Conservation (phyloP, 306 rosid genomes). For the Prinsepia uniflora region DNA sequence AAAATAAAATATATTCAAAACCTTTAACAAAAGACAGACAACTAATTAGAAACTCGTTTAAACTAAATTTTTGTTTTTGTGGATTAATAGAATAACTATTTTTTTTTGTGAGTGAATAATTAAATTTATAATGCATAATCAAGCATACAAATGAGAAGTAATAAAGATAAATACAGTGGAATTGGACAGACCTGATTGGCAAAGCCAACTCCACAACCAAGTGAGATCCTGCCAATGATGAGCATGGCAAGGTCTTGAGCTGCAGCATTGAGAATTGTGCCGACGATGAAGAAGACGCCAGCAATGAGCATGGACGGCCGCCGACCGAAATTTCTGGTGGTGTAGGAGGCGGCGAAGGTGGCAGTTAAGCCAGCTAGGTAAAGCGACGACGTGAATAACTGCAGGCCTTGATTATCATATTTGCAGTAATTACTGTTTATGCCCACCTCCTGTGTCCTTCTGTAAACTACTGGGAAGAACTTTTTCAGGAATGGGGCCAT, state of each 20-base stretch:
- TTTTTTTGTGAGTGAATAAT: too few relatives aligned
- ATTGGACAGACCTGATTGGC: conserved; percentile 66
- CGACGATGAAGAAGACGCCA: conserved; percentile 53
- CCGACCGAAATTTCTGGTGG: conserved; percentile 52
- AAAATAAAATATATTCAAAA: too few relatives aligned
- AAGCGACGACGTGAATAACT: conserved; percentile 76
- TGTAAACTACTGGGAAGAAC: conserved; percentile 62
- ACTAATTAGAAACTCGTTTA: too few relatives aligned
- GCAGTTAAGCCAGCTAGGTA: conserved; percentile 69
- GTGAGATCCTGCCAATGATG: conserved; percentile 53
- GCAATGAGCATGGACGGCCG: conserved; percentile 63
- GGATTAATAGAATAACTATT: too few relatives aligned
- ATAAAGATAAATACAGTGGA: not conserved
- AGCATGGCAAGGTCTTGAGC: conserved; percentile 43
- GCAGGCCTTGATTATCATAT: conserved; percentile 63
- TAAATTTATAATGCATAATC: too few relatives aligned
- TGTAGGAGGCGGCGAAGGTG: conserved; percentile 51
- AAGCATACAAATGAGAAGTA: not conserved
- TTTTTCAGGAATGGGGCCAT: conserved; percentile 48
- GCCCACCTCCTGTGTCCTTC: not conserved
- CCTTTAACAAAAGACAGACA: too few relatives aligned
- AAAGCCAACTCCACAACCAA: conserved; percentile 84
- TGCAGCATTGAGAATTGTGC: conserved; percentile 46
- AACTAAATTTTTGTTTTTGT: too few relatives aligned
- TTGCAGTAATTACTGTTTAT: conserved; percentile 61